Percentiles rank a stretch among this genome's conserved stretches.
Evolutionary conservation across 2,329 filamentous ascomycete species (phyloP).

Genomic region (Sclerotinia borealis): DNA sequence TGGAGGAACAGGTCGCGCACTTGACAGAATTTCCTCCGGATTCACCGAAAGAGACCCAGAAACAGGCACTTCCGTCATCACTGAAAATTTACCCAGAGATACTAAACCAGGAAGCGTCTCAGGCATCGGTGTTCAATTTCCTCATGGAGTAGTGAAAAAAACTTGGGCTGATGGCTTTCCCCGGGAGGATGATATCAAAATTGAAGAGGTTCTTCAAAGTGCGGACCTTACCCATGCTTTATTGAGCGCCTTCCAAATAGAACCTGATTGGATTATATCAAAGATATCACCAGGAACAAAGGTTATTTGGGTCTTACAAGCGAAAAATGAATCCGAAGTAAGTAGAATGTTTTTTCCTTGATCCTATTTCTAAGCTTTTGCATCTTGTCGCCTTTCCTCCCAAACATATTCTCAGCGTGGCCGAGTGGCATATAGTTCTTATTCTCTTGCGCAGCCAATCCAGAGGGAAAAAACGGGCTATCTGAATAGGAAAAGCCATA

Average conservation of each 20-base stretch:
- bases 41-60: not conserved
- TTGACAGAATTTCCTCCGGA: not conserved
- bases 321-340: conserved; percentile 48
- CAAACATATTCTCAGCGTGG: not conserved
- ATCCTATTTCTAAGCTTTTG: not conserved
- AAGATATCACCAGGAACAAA: conserved; percentile 63
- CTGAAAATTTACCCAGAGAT: not conserved
- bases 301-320: conserved; percentile 55
- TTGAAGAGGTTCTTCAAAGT: conserved; percentile 80
- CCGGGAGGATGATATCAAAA: conserved; percentile 69
- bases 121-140: conserved; percentile 28
- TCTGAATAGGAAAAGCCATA: not conserved
- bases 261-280: conserved; percentile 47
- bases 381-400: not conserved
- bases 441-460: not conserved
- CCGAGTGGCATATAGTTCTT: not conserved
- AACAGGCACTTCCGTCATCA: not conserved
- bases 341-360: conserved; percentile 16
- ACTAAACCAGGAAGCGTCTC: conserved; percentile 5
- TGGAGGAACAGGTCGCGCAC: not conserved
- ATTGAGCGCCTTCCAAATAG: conserved; percentile 82
- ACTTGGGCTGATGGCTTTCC: conserved; percentile 66
- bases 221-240: conserved; percentile 68
- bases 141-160: conserved; percentile 64
- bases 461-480: not conserved